These are phyloP conservation scores for Neurospora tetrasperma DNA, from an alignment of 495 filamentous ascomycete species.

Conservation along the genomic window DNA sequence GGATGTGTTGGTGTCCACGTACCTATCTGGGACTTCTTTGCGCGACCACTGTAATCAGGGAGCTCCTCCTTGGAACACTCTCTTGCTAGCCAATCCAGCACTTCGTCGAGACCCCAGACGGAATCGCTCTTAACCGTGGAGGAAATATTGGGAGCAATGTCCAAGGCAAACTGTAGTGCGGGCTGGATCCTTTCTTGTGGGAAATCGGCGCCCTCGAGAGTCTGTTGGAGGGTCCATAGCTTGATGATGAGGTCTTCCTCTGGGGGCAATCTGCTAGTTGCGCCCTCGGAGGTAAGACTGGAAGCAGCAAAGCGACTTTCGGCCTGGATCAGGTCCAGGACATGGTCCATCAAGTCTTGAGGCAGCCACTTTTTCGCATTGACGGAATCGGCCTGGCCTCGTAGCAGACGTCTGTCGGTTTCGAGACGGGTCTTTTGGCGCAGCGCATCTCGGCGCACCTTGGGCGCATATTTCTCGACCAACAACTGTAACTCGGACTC, in stretches of 20 bases:
- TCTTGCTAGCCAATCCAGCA: slow-evolving; percentile 76
- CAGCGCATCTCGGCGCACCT: slow-evolving; percentile 53
- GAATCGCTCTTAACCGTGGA: slow-evolving; percentile 45
- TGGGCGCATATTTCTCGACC: slow-evolving; percentile 69
- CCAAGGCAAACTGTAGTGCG: slow-evolving; percentile 54
- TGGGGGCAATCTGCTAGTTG: slow-evolving; percentile 32
- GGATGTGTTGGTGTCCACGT: neutral
- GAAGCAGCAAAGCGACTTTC: slow-evolving; percentile 41
- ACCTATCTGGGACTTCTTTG: slow-evolving; percentile 29
- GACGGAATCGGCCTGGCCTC: slow-evolving; percentile 59
- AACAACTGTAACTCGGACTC: slow-evolving; percentile 70
- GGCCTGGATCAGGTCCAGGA: slow-evolving; percentile 50
- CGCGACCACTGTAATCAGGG: slow-evolving; percentile 52
- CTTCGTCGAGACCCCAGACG: slow-evolving; percentile 77
- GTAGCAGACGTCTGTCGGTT: slow-evolving; percentile 68
- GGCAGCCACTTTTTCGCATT: slow-evolving; percentile 70
- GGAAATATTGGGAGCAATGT: slow-evolving; percentile 42
- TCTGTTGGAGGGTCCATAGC: slow-evolving; percentile 71
- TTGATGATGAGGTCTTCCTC: slow-evolving; percentile 67
- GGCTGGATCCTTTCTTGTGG: slow-evolving; percentile 49
- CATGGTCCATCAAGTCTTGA: slow-evolving; percentile 62
- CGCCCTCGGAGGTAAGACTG: slow-evolving; percentile 28
- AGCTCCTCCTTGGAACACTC: slow-evolving; percentile 58
- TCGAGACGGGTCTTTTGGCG: slow-evolving; percentile 63
- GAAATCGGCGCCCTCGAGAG: slow-evolving; percentile 58